Base-by-base conservation (phyloP, 495 filamentous ascomycete species). In the Astrocystis sublimbata region DNA sequence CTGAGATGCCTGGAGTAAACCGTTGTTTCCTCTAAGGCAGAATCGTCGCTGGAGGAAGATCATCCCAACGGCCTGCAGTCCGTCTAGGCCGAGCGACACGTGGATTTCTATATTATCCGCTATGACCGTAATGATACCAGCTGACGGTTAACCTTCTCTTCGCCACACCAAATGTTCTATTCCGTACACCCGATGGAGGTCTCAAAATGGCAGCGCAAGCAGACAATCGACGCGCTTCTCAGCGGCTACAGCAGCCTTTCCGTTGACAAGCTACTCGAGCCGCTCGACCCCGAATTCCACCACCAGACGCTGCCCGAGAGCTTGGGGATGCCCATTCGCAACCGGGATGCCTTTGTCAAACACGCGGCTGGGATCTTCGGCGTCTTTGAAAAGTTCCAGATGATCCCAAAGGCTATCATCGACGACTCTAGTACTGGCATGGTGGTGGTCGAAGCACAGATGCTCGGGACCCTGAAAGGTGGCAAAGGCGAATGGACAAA, bases 271-370 rank as follows among this genome's bases (percentile, higher is more conserved):
- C 65, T 80, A 30, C 68, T 76, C 8, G 47, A 63, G 35, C 65
- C 63, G 0, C 69, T 76, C n/a, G 63, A 70, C 6, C 54, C 54
- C 2, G 57, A 68, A 15, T 80, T 79, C 30, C 62, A 54, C 9
- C 76, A 79, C 64, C 64, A 71, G 10, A 69, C 76, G 6, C 63
- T 79, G 2, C 78, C 77, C 2, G 36, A 66, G 19, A 73, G 72
- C 35, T 66, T 79, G 1, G 69, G 65, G 9, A 76, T 78, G 67
- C 70, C 68, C 6, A 30, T 60, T 1, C 77, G 73, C 33, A 65
- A 75, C 58, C 62, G 58, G 28, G 69, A 71, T 1, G 43, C 65
- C 21, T 80, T 78, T 24, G 62, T 67, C 6, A 51, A 63, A 4
- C 74, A 78, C 64, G 75, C 76, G 4, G 61, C 54, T 0, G 62